These are phyloP conservation scores for Leccinum imitatum DNA, from an alignment of 768 basidiomycete species.

Conservation along the genomic window DNA sequence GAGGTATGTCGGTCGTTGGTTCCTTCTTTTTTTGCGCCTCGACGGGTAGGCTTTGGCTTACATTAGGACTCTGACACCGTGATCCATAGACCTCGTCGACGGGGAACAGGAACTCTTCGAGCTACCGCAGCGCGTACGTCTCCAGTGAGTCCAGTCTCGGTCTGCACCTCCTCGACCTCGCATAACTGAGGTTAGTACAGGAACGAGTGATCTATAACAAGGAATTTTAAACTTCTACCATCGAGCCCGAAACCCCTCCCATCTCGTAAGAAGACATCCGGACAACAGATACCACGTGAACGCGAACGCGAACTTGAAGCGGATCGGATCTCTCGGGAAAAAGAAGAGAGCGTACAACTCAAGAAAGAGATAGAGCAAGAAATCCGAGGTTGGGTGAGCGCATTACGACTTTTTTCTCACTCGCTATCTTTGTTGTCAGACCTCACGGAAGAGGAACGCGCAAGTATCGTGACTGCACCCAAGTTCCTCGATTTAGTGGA, in stretches of 20 bases:
- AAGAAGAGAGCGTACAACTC: slow-evolving; percentile 51
- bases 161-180: not conserved
- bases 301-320: slow-evolving; percentile 67
- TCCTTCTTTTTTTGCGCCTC: too few relatives aligned
- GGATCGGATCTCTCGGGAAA: slow-evolving; percentile 66
- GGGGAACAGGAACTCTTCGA: slow-evolving; percentile 90
- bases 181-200: slow-evolving; percentile 32
- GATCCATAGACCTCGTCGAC: slow-evolving; percentile 77
- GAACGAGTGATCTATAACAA: slow-evolving; percentile 83
- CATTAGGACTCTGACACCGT: slow-evolving; percentile 9
- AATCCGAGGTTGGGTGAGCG: slow-evolving; percentile 59
- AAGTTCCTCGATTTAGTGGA: slow-evolving; percentile 95
- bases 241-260: slow-evolving; percentile 53
- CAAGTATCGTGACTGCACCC: slow-evolving; percentile 78
- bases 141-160: not conserved
- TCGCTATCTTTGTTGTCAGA: slow-evolving; percentile 37
- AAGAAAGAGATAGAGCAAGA: slow-evolving; percentile 87
- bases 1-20: too few relatives aligned
- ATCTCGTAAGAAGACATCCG: slow-evolving; percentile 73
- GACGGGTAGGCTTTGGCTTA: too few relatives aligned
- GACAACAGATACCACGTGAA: not conserved
- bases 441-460: slow-evolving; percentile 71
- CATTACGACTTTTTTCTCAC: not conserved
- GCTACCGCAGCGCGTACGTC: slow-evolving; percentile 75
- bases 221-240: slow-evolving; percentile 72